Conservation (phyloP, 2,329 filamentous ascomycete genomes). For the Amphichorda felina region DNA sequence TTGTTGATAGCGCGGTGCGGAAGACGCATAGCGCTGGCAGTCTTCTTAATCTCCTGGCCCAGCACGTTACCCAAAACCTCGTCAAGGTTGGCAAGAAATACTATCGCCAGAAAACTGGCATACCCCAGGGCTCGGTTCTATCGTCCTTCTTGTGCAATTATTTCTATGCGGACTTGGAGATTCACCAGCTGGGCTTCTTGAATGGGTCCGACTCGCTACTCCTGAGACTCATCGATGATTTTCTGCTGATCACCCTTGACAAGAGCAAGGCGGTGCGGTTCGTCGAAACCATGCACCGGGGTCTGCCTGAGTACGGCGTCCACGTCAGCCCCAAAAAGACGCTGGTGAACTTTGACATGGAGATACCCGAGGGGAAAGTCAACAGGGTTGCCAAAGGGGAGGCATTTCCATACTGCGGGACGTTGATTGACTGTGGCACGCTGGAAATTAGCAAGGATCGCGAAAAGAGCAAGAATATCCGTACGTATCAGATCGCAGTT, state of each 20-base stretch:
- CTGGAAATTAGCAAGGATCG: conserved; percentile 64
- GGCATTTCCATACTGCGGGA: conserved; percentile 84
- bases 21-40: conserved; percentile 42
- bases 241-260: conserved; percentile 72
- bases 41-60: conserved; percentile 57
- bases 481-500: conserved; percentile 23
- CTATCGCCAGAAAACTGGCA: conserved; percentile 79
- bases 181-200: conserved; percentile 56
- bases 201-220: conserved; percentile 46
- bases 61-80: conserved; percentile 77
- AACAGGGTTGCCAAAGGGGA: conserved; percentile 26
- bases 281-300: conserved; percentile 67
- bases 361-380: conserved; percentile 39
- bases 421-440: conserved; percentile 60
- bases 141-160: conserved; percentile 87
- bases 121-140: conserved; percentile 85
- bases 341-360: conserved; percentile 68
- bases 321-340: conserved; percentile 67
- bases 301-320: conserved; percentile 71
- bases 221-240: conserved; percentile 82
- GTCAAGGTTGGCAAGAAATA: conserved; percentile 81
- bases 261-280: conserved; percentile 57
- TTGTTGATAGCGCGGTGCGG: conserved; percentile 57
- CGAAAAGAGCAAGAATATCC: conserved; percentile 34
- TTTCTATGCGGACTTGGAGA: conserved; percentile 86